Evolutionary conservation across 1,284 basidiomycete species (phyloP), one percentile per base, ranked within the genome.

Genomic region (Boletus mariae): DNA sequence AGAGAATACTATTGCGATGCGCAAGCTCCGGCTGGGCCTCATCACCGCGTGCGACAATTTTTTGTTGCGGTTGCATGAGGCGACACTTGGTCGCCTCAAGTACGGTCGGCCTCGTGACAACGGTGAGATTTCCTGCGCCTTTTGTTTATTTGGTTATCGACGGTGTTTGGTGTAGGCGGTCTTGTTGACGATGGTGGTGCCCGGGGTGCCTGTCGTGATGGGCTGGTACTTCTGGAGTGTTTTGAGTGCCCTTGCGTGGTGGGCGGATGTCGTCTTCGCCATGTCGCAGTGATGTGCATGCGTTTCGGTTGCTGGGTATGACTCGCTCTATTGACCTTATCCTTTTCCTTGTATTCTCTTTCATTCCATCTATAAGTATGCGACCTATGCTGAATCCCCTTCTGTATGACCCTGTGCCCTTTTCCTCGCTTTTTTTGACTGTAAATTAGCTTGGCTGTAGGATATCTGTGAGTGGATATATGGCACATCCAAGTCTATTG

Each of bases 1-100:
- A 2, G 49, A 57, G 25, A 49, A 51, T 1, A 68, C 63, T 66
- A 7, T 57, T 9, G 46, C 53, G 31, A 63, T 64, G 56, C 66
- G 69, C 2, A 38, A 54, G 3, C 47, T 60, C 5, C 66, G 66
- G 13, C 54, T 70, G 10, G 52, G 40, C 12, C 37, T 63, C 26
- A 56, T 71, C 17, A 66, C 57, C 1, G 54, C 58, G 20, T 59
- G 43, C 28, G 55, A 64, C 3, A 56, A 69, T 5, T 3, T 35
- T 54, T 4, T 51, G 47, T 4, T 29, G 5, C 38, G 26, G 8
- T 4, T 69, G 17, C 17, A 67, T 20, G 67, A 63, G 1, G 66
- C 55, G 29, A 69, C 61, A 17, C 54, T 67, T 5, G 59, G 65
- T 40, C 44, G 56, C 17, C 17, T 17, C 17, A 17, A 17, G 17